A percentile compares a stretch with the other conserved stretches of the same genome.
Evolutionary conservation across 495 filamentous ascomycete species (phyloP).

Genomic region (Evansstolkia leycettana): DNA sequence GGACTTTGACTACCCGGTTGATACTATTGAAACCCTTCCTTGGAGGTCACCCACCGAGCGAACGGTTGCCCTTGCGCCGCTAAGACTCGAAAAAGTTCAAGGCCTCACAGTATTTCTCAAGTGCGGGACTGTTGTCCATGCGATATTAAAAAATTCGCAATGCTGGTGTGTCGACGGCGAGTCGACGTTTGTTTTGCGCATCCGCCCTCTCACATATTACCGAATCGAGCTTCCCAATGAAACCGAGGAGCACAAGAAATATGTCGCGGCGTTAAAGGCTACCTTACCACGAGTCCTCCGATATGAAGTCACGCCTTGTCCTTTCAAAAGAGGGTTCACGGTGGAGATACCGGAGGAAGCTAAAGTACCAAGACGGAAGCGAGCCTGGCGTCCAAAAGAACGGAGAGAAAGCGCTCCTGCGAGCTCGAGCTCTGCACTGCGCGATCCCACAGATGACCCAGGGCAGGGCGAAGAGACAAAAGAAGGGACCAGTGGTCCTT

Average conservation of each 20-base stretch:
- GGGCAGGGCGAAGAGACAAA: constrained; percentile 3
- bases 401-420: constrained; percentile 29
- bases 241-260: constrained; percentile 42
- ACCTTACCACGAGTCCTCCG: constrained; percentile 59
- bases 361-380: constrained; percentile 50
- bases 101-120: constrained; percentile 75
- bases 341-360: constrained; percentile 63
- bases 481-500: constrained; percentile 10
- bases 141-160: constrained; percentile 78
- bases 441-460: too few species aligned
- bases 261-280: constrained; percentile 51
- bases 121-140: constrained; percentile 66
- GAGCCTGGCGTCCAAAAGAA: constrained; percentile 55
- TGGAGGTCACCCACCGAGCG: constrained; percentile 68
- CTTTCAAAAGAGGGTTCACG: constrained; percentile 65
- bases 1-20: constrained; percentile 36
- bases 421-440: constrained; percentile 2
- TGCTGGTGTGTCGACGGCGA: constrained; percentile 86
- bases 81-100: constrained; percentile 70
- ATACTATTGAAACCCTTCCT: constrained; percentile 43
- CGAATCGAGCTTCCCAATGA: constrained; percentile 69
- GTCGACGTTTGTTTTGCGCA: constrained; percentile 70
- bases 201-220: constrained; percentile 71
- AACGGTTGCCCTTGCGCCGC: constrained; percentile 66
- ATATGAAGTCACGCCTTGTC: constrained; percentile 81